phyloP scores from a whole-genome alignment of 2,329 filamentous ascomycete genomes.

The Diatrype stigma region DNA sequence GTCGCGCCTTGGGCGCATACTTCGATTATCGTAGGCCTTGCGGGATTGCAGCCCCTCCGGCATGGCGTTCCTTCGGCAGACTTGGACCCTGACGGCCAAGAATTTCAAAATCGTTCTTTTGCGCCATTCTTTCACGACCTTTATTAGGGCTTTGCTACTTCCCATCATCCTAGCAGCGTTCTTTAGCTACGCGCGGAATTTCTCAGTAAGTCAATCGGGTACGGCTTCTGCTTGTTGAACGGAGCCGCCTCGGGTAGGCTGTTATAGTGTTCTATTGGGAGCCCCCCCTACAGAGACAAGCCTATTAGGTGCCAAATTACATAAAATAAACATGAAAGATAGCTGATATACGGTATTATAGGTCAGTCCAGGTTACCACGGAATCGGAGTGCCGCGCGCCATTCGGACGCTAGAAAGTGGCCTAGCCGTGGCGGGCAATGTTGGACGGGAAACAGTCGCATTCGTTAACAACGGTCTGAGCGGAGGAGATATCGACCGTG shows the following conservation, averaged over 20 bases:
- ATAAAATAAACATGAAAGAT: no score
- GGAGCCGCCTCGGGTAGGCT: neutral
- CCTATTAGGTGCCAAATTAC: neutral
- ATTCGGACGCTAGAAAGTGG: conserved; percentile 64
- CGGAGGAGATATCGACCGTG: conserved; percentile 66
- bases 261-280: neutral
- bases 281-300: neutral
- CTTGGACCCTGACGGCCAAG: conserved; percentile 58
- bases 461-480: conserved; percentile 72
- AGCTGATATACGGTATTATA: conserved; percentile 49
- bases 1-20: neutral
- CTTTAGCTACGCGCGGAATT: conserved; percentile 68
- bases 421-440: conserved; percentile 49
- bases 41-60: neutral
- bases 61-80: conserved; percentile 54
- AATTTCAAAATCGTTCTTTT: conserved; percentile 56
- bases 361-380: conserved; percentile 69
- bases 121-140: conserved; percentile 48
- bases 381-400: conserved; percentile 59
- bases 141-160: conserved; percentile 55
- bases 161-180: conserved; percentile 56
- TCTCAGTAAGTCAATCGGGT: neutral
- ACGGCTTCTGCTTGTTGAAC: neutral
- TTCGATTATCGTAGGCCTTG: neutral
- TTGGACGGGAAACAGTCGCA: conserved; percentile 63